Base-by-base conservation (phyloP, 176 grass and related monocot species). In the Oryza nivara region DNA sequence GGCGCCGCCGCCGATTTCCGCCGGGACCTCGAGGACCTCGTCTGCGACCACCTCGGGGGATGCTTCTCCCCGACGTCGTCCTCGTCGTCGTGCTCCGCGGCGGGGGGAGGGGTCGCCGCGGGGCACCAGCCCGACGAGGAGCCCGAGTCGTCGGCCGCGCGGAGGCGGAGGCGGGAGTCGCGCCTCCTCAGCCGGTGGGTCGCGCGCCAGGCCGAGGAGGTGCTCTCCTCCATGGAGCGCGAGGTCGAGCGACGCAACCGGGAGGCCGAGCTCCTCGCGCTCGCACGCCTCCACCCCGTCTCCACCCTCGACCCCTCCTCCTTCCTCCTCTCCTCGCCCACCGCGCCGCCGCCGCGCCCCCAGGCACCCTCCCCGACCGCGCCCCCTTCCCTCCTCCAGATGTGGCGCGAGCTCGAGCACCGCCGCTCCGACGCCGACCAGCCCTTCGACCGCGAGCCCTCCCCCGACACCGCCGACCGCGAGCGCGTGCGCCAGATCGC, bases 121-220 rank as follows among this genome's bases (percentile, higher is more conserved):
- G 80, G 49, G 12, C 80, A 67, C 20, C 79, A 64, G 34, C 17
- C 76, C 56, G 81, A 35, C 64, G 84, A 68, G 34, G 79, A 66
- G 75, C 78, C 81, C 36, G 93, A 90, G 88, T 80, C 87, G 14
- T 92, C 90, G 52, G 68, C 89, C 58, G 87, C 81, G 25, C 72
- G 88, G 10, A 83, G 93, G 74, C 85, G 93, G 17, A 85, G 89
- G 58, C 83, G 87, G 16, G 88, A 98, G 40, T 95, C 87, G 56
- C 89, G 89, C 67, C 90, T 98, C 28, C 87, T 98, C 47, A 93
- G 93, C 80, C 93, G 96, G 47, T 95, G 93, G 93, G 96, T 98
- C 60, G 96, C 96, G 48, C 91, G 96, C 45, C 92, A 96, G 88
- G 96, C 96, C 16, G 96, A 96, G 86, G 96, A 99, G 96, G 92